A percentile compares a stretch with the other conserved stretches of the same genome.
Evolutionary conservation across 1,139 yeast genomes (phyloP).

Genomic region (Debaryomycetaceae sp.): DNA sequence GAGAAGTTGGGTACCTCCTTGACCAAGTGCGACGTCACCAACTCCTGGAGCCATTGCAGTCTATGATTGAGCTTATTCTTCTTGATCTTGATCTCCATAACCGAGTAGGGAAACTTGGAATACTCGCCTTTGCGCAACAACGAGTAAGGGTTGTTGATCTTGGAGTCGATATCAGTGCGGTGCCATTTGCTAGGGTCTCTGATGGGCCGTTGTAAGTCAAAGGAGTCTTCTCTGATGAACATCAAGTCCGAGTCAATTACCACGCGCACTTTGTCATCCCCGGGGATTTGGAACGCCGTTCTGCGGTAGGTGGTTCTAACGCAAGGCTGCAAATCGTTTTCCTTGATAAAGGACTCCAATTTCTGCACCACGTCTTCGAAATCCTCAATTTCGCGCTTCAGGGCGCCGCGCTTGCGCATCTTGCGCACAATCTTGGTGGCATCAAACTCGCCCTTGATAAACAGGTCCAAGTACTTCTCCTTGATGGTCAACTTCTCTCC

Average conservation of each 20-base stretch:
- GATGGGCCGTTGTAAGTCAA: slow-evolving; percentile 79
- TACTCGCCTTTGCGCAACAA: slow-evolving; percentile 83
- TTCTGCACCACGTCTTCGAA: slow-evolving; percentile 52
- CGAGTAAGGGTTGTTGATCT: slow-evolving; percentile 63
- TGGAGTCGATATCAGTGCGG: slow-evolving; percentile 81
- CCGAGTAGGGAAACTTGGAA: slow-evolving; percentile 82
- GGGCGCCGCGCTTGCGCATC: slow-evolving; percentile 20
- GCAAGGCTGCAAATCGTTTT: slow-evolving; percentile 73
- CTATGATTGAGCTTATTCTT: slow-evolving; percentile 38
- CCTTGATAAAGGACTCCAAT: slow-evolving; percentile 59
- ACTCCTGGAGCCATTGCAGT: slow-evolving; percentile 82
- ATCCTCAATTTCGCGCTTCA: slow-evolving; percentile 27
- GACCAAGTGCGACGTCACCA: slow-evolving; percentile 77
- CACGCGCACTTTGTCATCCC: slow-evolving; percentile 87
- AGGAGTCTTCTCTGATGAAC: slow-evolving; percentile 86
- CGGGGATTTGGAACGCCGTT: slow-evolving; percentile 97
- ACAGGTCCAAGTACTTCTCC: slow-evolving; percentile 72
- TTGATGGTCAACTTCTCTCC: slow-evolving; percentile 64
- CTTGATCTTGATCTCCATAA: slow-evolving; percentile 81
- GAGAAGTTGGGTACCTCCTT: slow-evolving; percentile 90
- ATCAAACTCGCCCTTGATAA: slow-evolving; percentile 42
- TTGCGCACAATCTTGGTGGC: slow-evolving; percentile 36
- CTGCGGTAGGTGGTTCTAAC: slow-evolving; percentile 84
- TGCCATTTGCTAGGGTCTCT: slow-evolving; percentile 92
- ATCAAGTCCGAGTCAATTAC: slow-evolving; percentile 84